Conservation (phyloP, 768 basidiomycete genomes). For the Phallus indusiatus region DNA sequence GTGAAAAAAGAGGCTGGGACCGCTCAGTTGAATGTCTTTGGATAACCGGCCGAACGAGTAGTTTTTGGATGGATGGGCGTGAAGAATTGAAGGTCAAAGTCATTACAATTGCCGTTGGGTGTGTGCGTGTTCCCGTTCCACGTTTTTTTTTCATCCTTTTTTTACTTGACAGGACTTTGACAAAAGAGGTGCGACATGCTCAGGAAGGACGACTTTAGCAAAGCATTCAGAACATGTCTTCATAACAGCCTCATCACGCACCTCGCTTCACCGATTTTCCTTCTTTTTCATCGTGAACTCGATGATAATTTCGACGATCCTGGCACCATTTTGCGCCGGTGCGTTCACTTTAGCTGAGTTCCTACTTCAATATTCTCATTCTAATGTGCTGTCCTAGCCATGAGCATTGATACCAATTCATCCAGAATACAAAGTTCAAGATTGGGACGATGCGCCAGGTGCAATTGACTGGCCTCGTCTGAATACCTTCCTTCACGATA, state of each 20-base stretch:
- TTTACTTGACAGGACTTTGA: neutral
- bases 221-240: constrained; percentile 71
- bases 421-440: constrained; percentile 68
- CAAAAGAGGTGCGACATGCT: constrained; percentile 80
- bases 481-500: constrained; percentile 45
- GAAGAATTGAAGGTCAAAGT: neutral
- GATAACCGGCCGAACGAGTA: no score
- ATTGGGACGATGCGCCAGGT: constrained; percentile 87
- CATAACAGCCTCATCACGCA: constrained; percentile 80
- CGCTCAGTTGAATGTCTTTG: no score
- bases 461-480: constrained; percentile 84
- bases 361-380: neutral
- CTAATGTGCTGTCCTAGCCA: constrained; percentile 36
- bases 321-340: constrained; percentile 86
- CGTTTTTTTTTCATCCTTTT: neutral
- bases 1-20: no score
- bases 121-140: neutral
- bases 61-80: neutral
- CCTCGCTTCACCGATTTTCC: constrained; percentile 29
- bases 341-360: constrained; percentile 18
- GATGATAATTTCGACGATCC: neutral
- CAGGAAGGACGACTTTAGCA: constrained; percentile 91
- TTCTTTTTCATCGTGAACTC: constrained; percentile 7
- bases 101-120: constrained; percentile 10
- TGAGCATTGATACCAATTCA: constrained; percentile 69